Conservation (phyloP, 1,284 basidiomycete species). For the Hymenochaete sp. region DNA sequence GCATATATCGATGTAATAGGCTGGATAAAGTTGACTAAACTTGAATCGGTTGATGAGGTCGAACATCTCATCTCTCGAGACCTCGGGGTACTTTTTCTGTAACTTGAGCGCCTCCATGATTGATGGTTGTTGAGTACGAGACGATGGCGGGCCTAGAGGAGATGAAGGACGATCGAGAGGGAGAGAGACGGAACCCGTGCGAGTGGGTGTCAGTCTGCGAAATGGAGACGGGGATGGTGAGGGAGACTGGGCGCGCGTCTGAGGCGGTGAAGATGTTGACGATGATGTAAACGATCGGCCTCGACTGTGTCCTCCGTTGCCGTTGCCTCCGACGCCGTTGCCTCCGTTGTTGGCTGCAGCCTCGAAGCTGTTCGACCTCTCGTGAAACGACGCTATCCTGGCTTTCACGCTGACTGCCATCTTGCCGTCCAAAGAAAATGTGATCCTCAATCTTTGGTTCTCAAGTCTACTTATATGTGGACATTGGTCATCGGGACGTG, state of each 20-base stretch:
- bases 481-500: too few species aligned
- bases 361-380: constrained; percentile 1
- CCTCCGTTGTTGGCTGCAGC: neutral
- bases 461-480: too few species aligned
- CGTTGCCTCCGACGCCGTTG: too few species aligned
- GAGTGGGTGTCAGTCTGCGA: constrained; percentile 10
- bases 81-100: constrained; percentile 90
- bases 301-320: neutral
- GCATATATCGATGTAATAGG: constrained; percentile 21
- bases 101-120: constrained; percentile 82
- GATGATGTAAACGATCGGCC: neutral
- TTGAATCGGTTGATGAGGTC: constrained; percentile 90
- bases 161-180: constrained; percentile 9
- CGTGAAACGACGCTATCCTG: constrained; percentile 7
- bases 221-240: too few species aligned
- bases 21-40: too few species aligned
- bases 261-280: constrained; percentile 7
- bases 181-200: constrained; percentile 13
- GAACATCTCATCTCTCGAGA: constrained; percentile 88
- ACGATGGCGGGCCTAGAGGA: constrained; percentile 16
- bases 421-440: too few species aligned
- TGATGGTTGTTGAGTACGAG: constrained; percentile 15
- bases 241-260: constrained; percentile 1
- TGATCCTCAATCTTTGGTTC: too few species aligned
- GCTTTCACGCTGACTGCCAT: too few species aligned